phyloP scores from a whole-genome alignment of 495 filamentous ascomycete genomes.

The Neurospora discreta region DNA sequence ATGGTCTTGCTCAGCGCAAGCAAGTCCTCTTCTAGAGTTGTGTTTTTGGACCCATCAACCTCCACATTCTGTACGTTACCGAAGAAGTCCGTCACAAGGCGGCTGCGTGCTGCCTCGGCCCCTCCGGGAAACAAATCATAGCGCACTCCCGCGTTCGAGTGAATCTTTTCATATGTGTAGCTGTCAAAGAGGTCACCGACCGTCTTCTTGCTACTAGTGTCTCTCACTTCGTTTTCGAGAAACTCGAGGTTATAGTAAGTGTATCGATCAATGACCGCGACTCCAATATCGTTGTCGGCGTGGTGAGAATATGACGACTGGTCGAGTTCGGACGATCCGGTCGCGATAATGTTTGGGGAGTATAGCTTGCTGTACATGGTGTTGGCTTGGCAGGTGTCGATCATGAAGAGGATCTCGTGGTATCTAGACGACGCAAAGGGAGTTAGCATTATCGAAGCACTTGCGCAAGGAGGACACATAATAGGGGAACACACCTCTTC shows the following conservation, averaged over 20 bases:
- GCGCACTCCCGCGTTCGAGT: slow-evolving; percentile 79
- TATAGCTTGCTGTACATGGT: slow-evolving; percentile 98
- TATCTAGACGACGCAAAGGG: slow-evolving; percentile 35
- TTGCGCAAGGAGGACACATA: not conserved
- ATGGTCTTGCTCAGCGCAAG: slow-evolving; percentile 51
- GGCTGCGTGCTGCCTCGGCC: slow-evolving; percentile 56
- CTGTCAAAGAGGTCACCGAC: slow-evolving; percentile 91
- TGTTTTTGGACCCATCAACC: slow-evolving; percentile 50
- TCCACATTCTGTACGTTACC: slow-evolving; percentile 97
- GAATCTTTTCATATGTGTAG: slow-evolving; percentile 90
- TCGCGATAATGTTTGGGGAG: slow-evolving; percentile 93
- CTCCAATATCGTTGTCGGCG: slow-evolving; percentile 91
- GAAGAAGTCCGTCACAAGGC: slow-evolving; percentile 90
- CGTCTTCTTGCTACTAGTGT: slow-evolving; percentile 70
- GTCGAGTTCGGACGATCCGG: slow-evolving; percentile 84
- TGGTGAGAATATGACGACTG: slow-evolving; percentile 94
- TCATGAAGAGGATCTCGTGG: slow-evolving; percentile 98
- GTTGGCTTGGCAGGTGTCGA: slow-evolving; percentile 98
- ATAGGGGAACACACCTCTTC: slow-evolving; percentile 53
- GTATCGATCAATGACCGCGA: slow-evolving; percentile 95
- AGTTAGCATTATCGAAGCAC: not conserved
- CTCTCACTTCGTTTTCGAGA: slow-evolving; percentile 79
- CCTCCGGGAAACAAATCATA: slow-evolving; percentile 87
- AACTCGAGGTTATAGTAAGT: slow-evolving; percentile 99
- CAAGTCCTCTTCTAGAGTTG: slow-evolving; percentile 64